A percentile compares a stretch with the other conserved stretches of the same genome.
phyloP scores from a whole-genome alignment of 805 yeast genomes.

The Starmerella sp. region DNA sequence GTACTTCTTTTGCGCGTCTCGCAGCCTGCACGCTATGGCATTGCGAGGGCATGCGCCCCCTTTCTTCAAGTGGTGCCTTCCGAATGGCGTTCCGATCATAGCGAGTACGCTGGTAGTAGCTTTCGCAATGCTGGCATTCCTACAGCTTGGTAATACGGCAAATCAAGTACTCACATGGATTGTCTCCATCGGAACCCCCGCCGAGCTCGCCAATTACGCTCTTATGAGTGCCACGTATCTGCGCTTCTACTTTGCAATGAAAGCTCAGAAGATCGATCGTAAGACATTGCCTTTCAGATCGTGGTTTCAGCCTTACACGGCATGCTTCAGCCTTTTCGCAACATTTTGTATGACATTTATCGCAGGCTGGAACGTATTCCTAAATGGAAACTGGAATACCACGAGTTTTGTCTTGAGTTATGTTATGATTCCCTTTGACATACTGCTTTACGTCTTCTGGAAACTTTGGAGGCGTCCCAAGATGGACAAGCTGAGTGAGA shows the following conservation, averaged over 20 bases:
- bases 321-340: slow-evolving; percentile 38
- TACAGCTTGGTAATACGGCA: slow-evolving; percentile 51
- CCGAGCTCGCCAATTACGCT: slow-evolving; percentile 52
- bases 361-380: slow-evolving; percentile 61
- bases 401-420: slow-evolving; percentile 58
- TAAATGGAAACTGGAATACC: slow-evolving; percentile 53
- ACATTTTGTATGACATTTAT: slow-evolving; percentile 44
- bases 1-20: slow-evolving; percentile 59
- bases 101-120: slow-evolving; percentile 38
- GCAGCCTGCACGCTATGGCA: slow-evolving; percentile 60
- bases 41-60: slow-evolving; percentile 63
- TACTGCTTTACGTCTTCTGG: slow-evolving; percentile 41
- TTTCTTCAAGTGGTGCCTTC: slow-evolving; percentile 49
- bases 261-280: slow-evolving; percentile 42
- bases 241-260: slow-evolving; percentile 50
- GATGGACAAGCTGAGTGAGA: slow-evolving; percentile 36
- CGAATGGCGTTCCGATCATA: slow-evolving; percentile 58
- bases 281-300: slow-evolving; percentile 40
- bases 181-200: slow-evolving; percentile 57
- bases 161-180: slow-evolving; percentile 62
- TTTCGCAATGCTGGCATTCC: slow-evolving; percentile 56
- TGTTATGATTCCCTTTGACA: slow-evolving; percentile 53
- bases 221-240: slow-evolving; percentile 48
- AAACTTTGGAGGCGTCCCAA: slow-evolving; percentile 42
- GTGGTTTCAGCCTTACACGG: slow-evolving; percentile 50